Base-by-base conservation (phyloP, 345 rosid species). In the Dimocarpus longan region DNA sequence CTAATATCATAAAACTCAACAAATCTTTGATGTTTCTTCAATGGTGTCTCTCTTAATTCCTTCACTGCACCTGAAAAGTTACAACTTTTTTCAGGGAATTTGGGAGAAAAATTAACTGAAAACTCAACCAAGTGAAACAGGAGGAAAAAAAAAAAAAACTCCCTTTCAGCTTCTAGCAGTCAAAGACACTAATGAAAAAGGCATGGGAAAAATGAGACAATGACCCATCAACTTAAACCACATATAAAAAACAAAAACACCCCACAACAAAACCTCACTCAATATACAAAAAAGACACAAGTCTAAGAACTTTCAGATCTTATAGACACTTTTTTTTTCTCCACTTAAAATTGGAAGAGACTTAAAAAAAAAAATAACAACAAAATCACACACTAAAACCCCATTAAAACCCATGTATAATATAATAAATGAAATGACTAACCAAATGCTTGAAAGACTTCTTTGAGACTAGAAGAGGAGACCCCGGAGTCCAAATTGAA, bases 1-100 rank as follows among this genome's bases (percentile, higher is more conserved):
- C 99, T 90, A 0, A 92, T 85, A 74, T 96, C 99, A 77, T 84
- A 91, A 70, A 89, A 96, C 90, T 96, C 99, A 0, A 96, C 78
- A 62, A 96, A 96, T 74, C 91, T 85, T 42, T 96, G 99, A 66
- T 90, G 91, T 81, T 84, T 94, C 87, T 96, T 96, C 63, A 74
- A 82, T 11, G 99, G 99, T 2, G 99, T 96, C 84, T 91, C 99
- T 78, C 99, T 85, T 60, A 91, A 44, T 82, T 96, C 97, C 85
- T 90, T 96, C 68, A 96, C 91, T 3, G 82, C 76, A 52, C 99
- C 99, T 95, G 71, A 28, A 71, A 70, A 19, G 39, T 19, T 1
- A 13, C 62, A 68, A 39, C 56, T 52, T 24, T n/a, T 46, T 46
- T 11, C 9, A 11, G 50, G 15, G 28, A 26, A 26, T 26, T 26